Evolutionary conservation across 495 filamentous ascomycete species (phyloP), one percentile per base, ranked within the genome.

Genomic region (Aspergillus sclerotioniger): DNA sequence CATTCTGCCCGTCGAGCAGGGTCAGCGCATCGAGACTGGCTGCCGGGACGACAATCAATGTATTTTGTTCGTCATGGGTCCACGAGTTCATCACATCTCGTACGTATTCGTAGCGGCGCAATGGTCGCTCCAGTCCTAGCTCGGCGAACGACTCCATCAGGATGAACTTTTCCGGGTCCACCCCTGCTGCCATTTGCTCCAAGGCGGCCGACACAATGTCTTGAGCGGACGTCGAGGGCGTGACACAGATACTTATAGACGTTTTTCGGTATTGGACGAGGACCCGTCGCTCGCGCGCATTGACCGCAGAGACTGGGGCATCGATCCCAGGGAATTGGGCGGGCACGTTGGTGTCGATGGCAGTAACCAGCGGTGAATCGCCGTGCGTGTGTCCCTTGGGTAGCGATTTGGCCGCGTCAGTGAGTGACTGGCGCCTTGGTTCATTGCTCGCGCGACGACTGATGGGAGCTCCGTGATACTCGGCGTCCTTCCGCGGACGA

Each of bases 1-100:
- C 85, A 21, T 71, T 65, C 3, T 76, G 72, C 0, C 81, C 62
- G 39, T 82, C 78, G 20, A 89, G 68, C 44, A 80, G 72, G 51
- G 73, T 61, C 54, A 82, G 67, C 1, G 72, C 70, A 33, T 76
- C 73, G 9, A 76, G 66, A 13, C 72, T 76, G 20, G 76, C 70
- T 65, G 74, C 76, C 64, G 73, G 77, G 57, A 75, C 82, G 17
- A 96, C 70, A 15, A 87, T 66, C 16, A 97, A 75, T 1, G 76
- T 70, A 66, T 94, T 93, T 60, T 89, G 82, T 1, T 77, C 75
- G 67, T 96, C 92, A 15, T 78, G 72, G 33, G 93, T 85, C 94
- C 94, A 98, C 3, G 91, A 94, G 68, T 93, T 95, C 81, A 97
- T 80, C 25, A 96, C 83, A 70, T 96, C 91, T 35, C 91, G 83